phyloP scores from a whole-genome alignment of 225 moss, liverwort and hornwort genomes.

The Climacium dendroides region DNA sequence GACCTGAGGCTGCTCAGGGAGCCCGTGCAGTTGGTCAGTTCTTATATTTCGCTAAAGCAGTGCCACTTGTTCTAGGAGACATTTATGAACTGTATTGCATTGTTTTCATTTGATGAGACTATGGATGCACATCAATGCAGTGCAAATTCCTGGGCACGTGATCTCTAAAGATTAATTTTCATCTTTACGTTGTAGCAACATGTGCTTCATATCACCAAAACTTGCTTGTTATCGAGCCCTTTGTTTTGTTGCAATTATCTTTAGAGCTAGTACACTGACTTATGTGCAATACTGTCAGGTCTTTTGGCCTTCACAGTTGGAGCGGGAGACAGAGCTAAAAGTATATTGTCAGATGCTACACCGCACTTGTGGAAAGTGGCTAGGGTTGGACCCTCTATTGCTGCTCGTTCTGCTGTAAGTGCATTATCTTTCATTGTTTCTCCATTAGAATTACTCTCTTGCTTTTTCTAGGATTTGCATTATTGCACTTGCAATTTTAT shows the following conservation, averaged over 20 bases:
- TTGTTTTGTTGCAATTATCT: not conserved
- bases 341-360: slow-evolving; percentile 46
- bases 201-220: not conserved
- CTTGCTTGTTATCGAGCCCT: not conserved
- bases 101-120: not conserved
- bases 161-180: not conserved
- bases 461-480: not conserved
- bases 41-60: not conserved
- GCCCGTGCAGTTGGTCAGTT: slow-evolving; percentile 63
- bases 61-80: not conserved
- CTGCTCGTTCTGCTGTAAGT: slow-evolving; percentile 64
- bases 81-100: not conserved
- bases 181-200: not conserved
- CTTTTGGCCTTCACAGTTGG: slow-evolving; percentile 71
- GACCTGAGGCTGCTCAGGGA: slow-evolving; percentile 52
- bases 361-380: slow-evolving; percentile 69
- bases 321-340: slow-evolving; percentile 39
- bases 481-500: not conserved
- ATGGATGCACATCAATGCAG: not conserved
- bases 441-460: not conserved
- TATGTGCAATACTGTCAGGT: slow-evolving; percentile 7
- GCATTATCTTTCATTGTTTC: not conserved
- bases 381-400: slow-evolving; percentile 46
- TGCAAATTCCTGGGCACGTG: not conserved
- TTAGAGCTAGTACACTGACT: not conserved